These are phyloP conservation scores for Hypoxylon cercidicola DNA, from an alignment of 495 filamentous ascomycete genomes.

Conservation along the genomic window DNA sequence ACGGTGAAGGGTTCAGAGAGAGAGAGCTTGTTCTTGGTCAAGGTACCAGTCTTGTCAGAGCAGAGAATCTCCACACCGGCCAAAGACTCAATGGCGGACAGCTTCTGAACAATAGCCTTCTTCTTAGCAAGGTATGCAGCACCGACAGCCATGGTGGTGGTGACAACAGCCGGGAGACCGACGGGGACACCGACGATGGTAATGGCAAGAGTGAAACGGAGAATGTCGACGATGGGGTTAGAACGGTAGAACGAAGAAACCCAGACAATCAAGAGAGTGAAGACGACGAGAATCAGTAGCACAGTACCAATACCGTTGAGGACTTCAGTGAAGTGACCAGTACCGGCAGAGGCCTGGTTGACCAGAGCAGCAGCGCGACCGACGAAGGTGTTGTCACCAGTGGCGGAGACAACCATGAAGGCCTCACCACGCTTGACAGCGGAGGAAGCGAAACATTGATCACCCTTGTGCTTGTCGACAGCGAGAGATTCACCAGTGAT, in stretches of 20 bases:
- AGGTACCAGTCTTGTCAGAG: slow-evolving; percentile 95
- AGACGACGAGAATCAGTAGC: slow-evolving; percentile 80
- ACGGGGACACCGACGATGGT: slow-evolving; percentile 95
- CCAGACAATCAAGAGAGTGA: slow-evolving; percentile 86
- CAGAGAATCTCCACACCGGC: slow-evolving; percentile 96
- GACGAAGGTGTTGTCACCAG: slow-evolving; percentile 88
- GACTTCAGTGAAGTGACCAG: slow-evolving; percentile 90
- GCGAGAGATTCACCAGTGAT: slow-evolving; percentile 94
- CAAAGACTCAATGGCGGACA: slow-evolving; percentile 92
- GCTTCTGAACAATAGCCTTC: slow-evolving; percentile 96
- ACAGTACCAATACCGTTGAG: slow-evolving; percentile 86
- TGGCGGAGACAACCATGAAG: slow-evolving; percentile 81
- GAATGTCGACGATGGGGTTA: slow-evolving; percentile 75
- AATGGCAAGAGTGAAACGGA: slow-evolving; percentile 86
- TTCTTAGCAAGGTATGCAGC: slow-evolving; percentile 94
- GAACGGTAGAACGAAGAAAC: slow-evolving; percentile 87
- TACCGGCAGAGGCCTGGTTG: slow-evolving; percentile 72
- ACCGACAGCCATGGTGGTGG: slow-evolving; percentile 96
- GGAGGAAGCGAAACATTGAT: slow-evolving; percentile 84
- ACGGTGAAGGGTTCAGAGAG: slow-evolving; percentile 86
- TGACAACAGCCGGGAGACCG: slow-evolving; percentile 94
- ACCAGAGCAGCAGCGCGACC: slow-evolving; percentile 89
- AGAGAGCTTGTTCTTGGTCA: slow-evolving; percentile 93
- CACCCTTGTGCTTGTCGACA: slow-evolving; percentile 84
- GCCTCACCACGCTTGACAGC: slow-evolving; percentile 90